These are phyloP conservation scores for Pseudogymnoascus sp. DNA, from an alignment of 2,329 filamentous ascomycete genomes.

Conservation along the genomic window DNA sequence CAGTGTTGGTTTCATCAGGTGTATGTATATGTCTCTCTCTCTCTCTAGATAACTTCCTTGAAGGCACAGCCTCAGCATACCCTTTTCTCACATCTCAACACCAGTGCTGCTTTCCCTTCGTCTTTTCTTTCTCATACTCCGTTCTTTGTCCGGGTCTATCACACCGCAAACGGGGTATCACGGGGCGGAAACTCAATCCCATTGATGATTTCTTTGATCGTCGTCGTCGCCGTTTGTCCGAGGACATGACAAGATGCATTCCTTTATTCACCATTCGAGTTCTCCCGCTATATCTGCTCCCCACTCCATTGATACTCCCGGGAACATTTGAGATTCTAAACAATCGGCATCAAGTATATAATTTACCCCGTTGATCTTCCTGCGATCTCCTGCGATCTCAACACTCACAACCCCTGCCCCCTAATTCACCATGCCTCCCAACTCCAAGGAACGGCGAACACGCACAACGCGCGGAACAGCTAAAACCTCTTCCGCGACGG, in stretches of 20 bases:
- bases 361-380: background rate
- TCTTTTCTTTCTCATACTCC: background rate
- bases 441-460: background rate
- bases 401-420: background rate
- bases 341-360: background rate
- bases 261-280: background rate
- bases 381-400: background rate
- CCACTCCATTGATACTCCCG: background rate
- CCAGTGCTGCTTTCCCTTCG: background rate
- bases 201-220: background rate
- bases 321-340: background rate
- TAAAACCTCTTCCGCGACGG: background rate
- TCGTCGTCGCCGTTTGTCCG: background rate
- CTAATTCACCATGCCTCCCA: background rate
- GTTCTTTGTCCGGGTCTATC: background rate
- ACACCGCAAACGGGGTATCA: background rate
- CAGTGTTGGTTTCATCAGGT: background rate
- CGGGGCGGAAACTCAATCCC: background rate
- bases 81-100: background rate
- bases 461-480: background rate
- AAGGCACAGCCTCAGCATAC: background rate
- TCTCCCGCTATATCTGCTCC: background rate
- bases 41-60: background rate
- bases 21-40: background rate
- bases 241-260: background rate